Base-by-base conservation (phyloP, 306 rosid species). In the Vicia faba region DNA sequence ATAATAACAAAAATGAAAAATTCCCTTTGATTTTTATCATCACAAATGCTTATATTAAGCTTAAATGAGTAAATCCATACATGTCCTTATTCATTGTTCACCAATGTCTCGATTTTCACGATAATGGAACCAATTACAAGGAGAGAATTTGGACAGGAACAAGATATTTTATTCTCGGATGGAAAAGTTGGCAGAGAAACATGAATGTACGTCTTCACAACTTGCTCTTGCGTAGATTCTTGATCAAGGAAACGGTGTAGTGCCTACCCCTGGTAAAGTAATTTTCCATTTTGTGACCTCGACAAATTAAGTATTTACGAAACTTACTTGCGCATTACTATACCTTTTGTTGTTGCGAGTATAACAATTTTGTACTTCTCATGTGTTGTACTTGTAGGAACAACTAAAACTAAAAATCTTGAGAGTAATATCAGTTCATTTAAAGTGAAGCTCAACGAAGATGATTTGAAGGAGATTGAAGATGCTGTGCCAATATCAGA, bases 211-310 rank as follows among this genome's bases (percentile, higher is more conserved):
- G 39, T 36, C 87, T 25, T 76, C 88, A 48, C 91, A 89, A 45
- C 76, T 89, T 14, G 88, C 96, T 14, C 93, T 84, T 60, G 78
- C 93, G 0, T 89, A 91, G 93, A 41, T 86, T 77, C 68, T 82
- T 59, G 81, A 74, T 78, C 90, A 89, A 73, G 85, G 88, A 48
- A 80, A 85, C 7, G 75, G 80, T 19, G 86, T 86, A 51, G 93
- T 80, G 16, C 91, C 91, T 26, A 86, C 87, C 41, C 93, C 96
- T 5, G 91, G 93, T 87, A 67, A n/a, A 36, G 89, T 72, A 38
- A 26, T 75, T 45, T 56, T 41, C 19, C 28, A 31, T 15, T 48
- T 4, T 33, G 6, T 8, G 11, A 15, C 11, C 29, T 49, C 26
- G 11, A 23, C 41, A 46, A 29, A 23, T 53, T 54, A 8, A 10